Evolutionary conservation across 805 yeast genomes (phyloP).

Genomic region (Naumovozyma dairenensis): DNA sequence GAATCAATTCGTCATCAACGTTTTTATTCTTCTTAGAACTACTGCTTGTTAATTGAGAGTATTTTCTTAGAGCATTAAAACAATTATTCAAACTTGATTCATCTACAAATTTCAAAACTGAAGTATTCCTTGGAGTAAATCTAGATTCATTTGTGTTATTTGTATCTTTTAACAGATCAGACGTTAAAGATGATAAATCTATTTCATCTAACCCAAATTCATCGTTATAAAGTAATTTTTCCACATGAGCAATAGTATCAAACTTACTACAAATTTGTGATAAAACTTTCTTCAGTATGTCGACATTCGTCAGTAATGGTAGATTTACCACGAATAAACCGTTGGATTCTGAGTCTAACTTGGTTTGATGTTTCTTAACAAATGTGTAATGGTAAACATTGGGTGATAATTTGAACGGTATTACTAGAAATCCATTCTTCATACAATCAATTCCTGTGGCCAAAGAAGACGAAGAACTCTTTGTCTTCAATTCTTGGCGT

Average conservation of each 20-base stretch:
- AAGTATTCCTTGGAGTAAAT: conserved; percentile 64
- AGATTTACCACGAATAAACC: conserved; percentile 68
- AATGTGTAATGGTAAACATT: conserved; percentile 45
- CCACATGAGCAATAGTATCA: conserved; percentile 52
- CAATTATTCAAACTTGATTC: conserved; percentile 44
- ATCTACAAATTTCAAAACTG: conserved; percentile 66
- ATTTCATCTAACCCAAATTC: conserved; percentile 38
- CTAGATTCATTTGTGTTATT: conserved; percentile 24
- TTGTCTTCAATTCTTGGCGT: too few relatives aligned
- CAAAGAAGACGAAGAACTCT: too few relatives aligned
- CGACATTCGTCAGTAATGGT: conserved; percentile 51
- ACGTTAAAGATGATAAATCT: conserved; percentile 49
- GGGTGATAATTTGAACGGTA: conserved; percentile 26
- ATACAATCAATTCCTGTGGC: conserved; percentile 19
- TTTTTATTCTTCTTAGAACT: conserved; percentile 40
- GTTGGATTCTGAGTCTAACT: conserved; percentile 35
- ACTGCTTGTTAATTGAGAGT: conserved; percentile 20
- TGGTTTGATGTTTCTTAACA: conserved; percentile 52
- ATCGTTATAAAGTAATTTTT: conserved; percentile 35
- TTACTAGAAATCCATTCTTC: conserved; percentile 30
- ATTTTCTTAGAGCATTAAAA: conserved; percentile 48
- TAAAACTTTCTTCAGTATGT: conserved; percentile 47
- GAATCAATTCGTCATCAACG: conserved; percentile 27
- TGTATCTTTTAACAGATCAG: conserved; percentile 38
- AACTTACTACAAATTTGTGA: conserved; percentile 37